Evolutionary conservation across 129 eudicot species (phyloP).

Genomic region (Lonicera japonica): DNA sequence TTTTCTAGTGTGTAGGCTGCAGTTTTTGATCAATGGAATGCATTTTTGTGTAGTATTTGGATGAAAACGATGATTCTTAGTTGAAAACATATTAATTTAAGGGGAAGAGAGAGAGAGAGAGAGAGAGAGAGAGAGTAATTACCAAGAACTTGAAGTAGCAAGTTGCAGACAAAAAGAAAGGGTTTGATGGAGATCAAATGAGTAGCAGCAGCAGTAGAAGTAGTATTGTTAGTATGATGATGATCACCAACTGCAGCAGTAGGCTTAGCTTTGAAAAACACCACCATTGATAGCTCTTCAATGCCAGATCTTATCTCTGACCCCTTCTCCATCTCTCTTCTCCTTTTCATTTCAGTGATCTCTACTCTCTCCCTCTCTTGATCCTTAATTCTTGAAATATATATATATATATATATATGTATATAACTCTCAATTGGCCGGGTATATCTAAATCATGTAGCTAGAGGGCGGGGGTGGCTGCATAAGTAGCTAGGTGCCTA

Average conservation of each 20-base stretch:
- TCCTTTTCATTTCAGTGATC: slow-evolving; percentile 55
- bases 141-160: slow-evolving; percentile 67
- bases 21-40: too few relatives aligned
- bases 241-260: slow-evolving; percentile 1
- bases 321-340: slow-evolving; percentile 42
- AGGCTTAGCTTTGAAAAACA: slow-evolving; percentile 18
- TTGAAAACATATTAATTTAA: too few relatives aligned
- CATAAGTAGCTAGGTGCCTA: too few relatives aligned
- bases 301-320: slow-evolving; percentile 62
- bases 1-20: too few relatives aligned
- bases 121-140: too few relatives aligned
- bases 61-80: too few relatives aligned
- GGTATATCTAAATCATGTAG: not conserved
- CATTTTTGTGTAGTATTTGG: too few relatives aligned
- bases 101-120: slow-evolving; percentile 29
- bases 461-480: too few relatives aligned
- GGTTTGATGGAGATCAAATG: slow-evolving; percentile 45
- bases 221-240: too few relatives aligned
- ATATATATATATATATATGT: slow-evolving; percentile 6
- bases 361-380: slow-evolving; percentile 9
- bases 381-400: too few relatives aligned
- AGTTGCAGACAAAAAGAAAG: slow-evolving; percentile 51
- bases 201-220: not conserved
- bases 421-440: slow-evolving; percentile 1
- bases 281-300: slow-evolving; percentile 43